Conservation (phyloP, 1,284 basidiomycete genomes). For the Anthracocystis walkeri region DNA sequence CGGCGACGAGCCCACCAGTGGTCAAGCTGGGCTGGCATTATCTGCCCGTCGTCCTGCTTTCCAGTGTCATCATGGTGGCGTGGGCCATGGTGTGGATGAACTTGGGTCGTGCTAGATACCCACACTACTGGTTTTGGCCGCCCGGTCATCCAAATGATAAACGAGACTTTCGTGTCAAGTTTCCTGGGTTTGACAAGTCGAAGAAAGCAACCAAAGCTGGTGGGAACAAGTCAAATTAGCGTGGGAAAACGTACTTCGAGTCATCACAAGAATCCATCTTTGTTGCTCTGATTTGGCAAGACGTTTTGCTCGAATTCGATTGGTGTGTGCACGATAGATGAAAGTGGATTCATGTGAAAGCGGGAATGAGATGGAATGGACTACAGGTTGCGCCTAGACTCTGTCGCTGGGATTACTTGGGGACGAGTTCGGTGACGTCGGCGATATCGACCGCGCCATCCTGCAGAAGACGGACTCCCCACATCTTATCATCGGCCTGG, state of each 20-base stretch:
- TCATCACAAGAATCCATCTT: not conserved
- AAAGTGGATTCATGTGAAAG: too few species aligned
- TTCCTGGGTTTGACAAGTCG: slow-evolving; percentile 14
- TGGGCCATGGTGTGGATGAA: slow-evolving; percentile 61
- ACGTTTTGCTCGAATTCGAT: too few species aligned
- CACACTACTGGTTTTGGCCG: slow-evolving; percentile 41
- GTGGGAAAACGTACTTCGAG: not conserved
- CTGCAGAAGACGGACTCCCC: not conserved
- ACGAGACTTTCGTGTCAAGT: slow-evolving; percentile 28
- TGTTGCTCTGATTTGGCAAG: too few species aligned
- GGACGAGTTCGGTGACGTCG: too few species aligned
- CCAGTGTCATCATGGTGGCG: slow-evolving; percentile 44
- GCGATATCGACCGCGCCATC: not conserved
- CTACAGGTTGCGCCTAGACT: too few species aligned
- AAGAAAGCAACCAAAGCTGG: slow-evolving; percentile 1
- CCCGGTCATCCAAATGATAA: slow-evolving; percentile 20
- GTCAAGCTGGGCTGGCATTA: slow-evolving; percentile 48
- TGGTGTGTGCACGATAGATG: too few species aligned
- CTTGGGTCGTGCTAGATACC: slow-evolving; percentile 35
- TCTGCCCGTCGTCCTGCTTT: slow-evolving; percentile 45
- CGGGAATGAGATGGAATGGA: too few species aligned
- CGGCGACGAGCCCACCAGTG: slow-evolving; percentile 45
- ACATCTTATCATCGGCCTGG: not conserved
- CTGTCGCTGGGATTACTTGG: too few species aligned
- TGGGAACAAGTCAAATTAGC: slow-evolving; percentile 14